Base-by-base conservation (phyloP, 768 basidiomycete species). In the Chalciporus sphaerocephalus region DNA sequence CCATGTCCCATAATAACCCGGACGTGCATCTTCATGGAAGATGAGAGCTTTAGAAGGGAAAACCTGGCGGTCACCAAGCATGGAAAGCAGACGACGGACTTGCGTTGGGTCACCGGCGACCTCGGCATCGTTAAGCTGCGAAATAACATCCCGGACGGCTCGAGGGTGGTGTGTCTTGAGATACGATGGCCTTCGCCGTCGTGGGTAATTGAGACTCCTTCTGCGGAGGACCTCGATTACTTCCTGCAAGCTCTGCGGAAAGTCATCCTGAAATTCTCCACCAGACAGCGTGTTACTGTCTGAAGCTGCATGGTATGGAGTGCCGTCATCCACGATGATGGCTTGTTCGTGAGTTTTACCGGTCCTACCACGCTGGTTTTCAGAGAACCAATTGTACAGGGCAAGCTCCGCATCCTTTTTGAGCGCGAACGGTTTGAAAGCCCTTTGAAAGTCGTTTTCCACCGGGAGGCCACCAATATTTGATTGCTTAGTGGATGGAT, bases 1-100 rank as follows among this genome's bases (percentile, higher is more conserved):
- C 85, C 90, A 97, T 6, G 96, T 98, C 17, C 94, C 95, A 56
- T 83, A 86, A 66, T 95, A 98, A 1, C 92, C 92, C 11, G 96
- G 95, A 38, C 96, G 81, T 0, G 78, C 74, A 62, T 98, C 92
- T 46, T 85, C 85, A 13, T 73, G 67, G 65, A 96, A 98, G 47
- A 89, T 83, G 32, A 98, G 71, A 3, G 83, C 80, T 67, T 96
- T 98, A 40, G 83, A 79, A 0, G 86, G 86, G 37, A 92, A 71
- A 20, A 71, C 57, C 5, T 62, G 65, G 11, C 85, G 80, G 49
- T 92, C 74, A 40, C 72, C 69, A 9, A 99, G 74, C 47, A 79
- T 65, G 10, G 68, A 60, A 30, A 86, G 72, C 10, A 92, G 69
- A n/a, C 70, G 64, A 21, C 88, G 81, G 16, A 89, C 88, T 44